A percentile compares a stretch with the other conserved stretches of the same genome.
Evolutionary conservation across 768 basidiomycete species (phyloP).

Genomic region (Suillus subaureus): DNA sequence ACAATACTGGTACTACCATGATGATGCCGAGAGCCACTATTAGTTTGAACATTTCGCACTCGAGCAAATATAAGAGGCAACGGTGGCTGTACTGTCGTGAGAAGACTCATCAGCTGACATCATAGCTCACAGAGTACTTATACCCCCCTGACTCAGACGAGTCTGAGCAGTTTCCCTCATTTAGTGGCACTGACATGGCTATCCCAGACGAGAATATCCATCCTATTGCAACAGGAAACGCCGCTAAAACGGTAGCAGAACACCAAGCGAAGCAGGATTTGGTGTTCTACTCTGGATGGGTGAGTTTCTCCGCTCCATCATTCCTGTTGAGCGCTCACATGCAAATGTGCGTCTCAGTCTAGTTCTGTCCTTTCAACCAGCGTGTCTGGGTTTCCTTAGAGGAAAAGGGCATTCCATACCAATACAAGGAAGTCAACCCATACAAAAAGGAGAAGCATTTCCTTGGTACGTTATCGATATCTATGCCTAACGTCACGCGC

Average conservation of each 20-base stretch:
- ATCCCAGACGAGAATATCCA: slow-evolving; percentile 55
- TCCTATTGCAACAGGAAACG: slow-evolving; percentile 59
- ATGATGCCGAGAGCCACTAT: not conserved
- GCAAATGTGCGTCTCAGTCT: not conserved
- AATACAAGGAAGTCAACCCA: slow-evolving; percentile 68
- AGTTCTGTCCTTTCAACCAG: slow-evolving; percentile 63
- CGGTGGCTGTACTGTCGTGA: not conserved
- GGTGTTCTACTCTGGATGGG: slow-evolving; percentile 64
- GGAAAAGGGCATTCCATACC: slow-evolving; percentile 66
- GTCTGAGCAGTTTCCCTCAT: not conserved
- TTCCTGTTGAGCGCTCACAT: not conserved
- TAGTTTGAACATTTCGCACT: not conserved
- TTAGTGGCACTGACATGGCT: slow-evolving; percentile 23
- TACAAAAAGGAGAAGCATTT: slow-evolving; percentile 68
- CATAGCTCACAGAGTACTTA: slow-evolving; percentile 3
- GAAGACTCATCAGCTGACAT: slow-evolving; percentile 1
- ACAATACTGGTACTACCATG: slow-evolving; percentile 25
- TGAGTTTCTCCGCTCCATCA: slow-evolving; percentile 24
- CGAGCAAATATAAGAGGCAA: not conserved
- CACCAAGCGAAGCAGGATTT: slow-evolving; percentile 57
- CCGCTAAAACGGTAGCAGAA: slow-evolving; percentile 50
- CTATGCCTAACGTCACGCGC: not conserved
- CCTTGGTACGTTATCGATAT: slow-evolving; percentile 40
- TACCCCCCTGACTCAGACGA: slow-evolving; percentile 4
- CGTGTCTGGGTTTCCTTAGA: slow-evolving; percentile 69